These are phyloP conservation scores for Cyclotella atomus DNA, from an alignment of 108 stramenopile species.

Conservation along the genomic window DNA sequence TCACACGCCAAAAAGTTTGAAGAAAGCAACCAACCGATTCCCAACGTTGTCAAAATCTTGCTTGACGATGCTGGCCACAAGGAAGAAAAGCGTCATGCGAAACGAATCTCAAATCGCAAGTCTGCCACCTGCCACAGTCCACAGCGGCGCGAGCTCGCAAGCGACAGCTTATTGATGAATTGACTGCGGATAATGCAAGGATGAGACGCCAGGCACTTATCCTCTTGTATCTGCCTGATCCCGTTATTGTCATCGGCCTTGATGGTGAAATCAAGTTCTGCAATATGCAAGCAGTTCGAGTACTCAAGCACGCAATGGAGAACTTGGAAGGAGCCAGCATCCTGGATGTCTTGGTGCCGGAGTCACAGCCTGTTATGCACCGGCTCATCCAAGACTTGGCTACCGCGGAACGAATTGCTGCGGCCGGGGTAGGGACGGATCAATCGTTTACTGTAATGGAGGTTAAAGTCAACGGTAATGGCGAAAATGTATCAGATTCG, in stretches of 20 bases:
- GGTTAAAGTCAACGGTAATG: conserved; percentile 31
- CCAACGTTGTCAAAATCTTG: not conserved
- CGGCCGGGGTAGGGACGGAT: conserved; percentile 13
- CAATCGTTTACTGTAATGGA: conserved; percentile 51
- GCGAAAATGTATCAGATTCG: conserved; percentile 35
- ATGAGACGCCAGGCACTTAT: conserved; percentile 80
- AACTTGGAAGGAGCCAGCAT: conserved; percentile 69
- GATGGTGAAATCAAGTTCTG: conserved; percentile 82
- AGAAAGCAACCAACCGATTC: not conserved
- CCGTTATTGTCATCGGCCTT: conserved; percentile 65
- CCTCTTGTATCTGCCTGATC: conserved; percentile 77
- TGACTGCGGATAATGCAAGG: conserved; percentile 79
- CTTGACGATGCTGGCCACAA: not conserved
- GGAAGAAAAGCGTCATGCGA: not conserved
- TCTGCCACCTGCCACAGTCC: too few species aligned
- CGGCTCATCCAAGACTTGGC: conserved; percentile 62
- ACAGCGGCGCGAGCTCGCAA: not conserved
- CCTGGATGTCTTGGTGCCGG: conserved; percentile 61
- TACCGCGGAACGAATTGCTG: conserved; percentile 21
- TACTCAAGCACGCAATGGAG: conserved; percentile 60
- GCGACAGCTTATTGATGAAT: conserved; percentile 45
- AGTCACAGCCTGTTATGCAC: conserved; percentile 61
- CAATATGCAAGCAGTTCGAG: conserved; percentile 76
- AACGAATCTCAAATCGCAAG: not conserved
- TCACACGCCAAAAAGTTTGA: not conserved